These are phyloP conservation scores for Artemisia argyi DNA, from an alignment of 129 eudicot species.

Conservation along the genomic window DNA sequence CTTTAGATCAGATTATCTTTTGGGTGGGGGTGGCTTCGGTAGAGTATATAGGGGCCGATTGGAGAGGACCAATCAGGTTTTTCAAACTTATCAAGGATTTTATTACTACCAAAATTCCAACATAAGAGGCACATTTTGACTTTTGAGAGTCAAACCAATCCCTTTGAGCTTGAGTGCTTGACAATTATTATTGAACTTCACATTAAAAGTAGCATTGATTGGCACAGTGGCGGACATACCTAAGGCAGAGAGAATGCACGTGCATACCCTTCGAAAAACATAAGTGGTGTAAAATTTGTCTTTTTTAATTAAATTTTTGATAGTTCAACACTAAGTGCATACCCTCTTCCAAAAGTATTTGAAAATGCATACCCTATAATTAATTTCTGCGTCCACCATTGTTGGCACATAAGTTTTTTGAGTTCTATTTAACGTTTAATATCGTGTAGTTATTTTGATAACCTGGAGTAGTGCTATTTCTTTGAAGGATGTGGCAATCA, in stretches of 20 bases:
- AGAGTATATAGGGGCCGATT: conserved; percentile 59
- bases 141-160: conserved; percentile 1
- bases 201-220: not conserved
- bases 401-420: too few species aligned
- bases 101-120: not conserved
- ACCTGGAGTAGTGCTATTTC: not conserved
- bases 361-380: too few species aligned
- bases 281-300: too few species aligned
- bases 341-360: too few species aligned
- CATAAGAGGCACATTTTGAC: not conserved
- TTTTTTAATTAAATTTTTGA: too few species aligned
- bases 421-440: not conserved
- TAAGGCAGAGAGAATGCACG: too few species aligned
- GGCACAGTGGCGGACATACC: not conserved
- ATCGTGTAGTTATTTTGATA: not conserved
- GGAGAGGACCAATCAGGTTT: conserved; percentile 69
- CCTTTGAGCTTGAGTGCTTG: not conserved
- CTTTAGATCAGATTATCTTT: conserved; percentile 61
- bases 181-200: not conserved
- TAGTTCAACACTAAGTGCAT: too few species aligned
- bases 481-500: conserved; percentile 69
- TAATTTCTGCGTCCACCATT: too few species aligned
- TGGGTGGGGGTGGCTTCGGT: conserved; percentile 82
- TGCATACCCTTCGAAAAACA: too few species aligned
- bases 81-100: not conserved